phyloP scores from a whole-genome alignment of 2,329 filamentous ascomycete species.

The Cercospora zeae-maydis region DNA sequence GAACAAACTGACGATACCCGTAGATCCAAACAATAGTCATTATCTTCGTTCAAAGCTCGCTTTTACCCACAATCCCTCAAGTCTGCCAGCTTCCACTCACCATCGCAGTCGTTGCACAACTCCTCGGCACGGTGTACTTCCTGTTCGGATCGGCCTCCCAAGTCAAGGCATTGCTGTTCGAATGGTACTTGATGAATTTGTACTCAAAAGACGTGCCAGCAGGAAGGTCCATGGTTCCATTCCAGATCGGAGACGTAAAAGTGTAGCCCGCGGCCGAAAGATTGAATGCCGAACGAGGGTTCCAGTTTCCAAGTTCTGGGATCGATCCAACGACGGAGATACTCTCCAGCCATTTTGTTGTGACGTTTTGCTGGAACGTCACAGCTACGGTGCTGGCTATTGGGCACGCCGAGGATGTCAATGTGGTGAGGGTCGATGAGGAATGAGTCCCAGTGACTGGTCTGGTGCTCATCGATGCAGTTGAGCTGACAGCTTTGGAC shows the following conservation, averaged over 20 bases:
- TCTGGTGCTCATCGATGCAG: slow-evolving; percentile 18
- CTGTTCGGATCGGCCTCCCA: slow-evolving; percentile 62
- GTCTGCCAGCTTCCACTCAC: slow-evolving; percentile 40
- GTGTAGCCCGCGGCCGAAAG: slow-evolving; percentile 60
- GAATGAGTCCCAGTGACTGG: slow-evolving; percentile 28
- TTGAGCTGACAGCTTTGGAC: neutral
- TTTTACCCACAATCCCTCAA: neutral
- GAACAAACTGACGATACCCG: neutral
- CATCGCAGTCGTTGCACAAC: slow-evolving; percentile 37
- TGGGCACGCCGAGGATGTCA: slow-evolving; percentile 12
- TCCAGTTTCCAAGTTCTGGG: slow-evolving; percentile 59
- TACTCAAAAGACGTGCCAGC: slow-evolving; percentile 52
- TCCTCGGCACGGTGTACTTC: slow-evolving; percentile 40
- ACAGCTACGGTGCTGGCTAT: slow-evolving; percentile 50
- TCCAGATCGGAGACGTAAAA: slow-evolving; percentile 59
- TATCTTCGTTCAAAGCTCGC: neutral
- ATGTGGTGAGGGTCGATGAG: slow-evolving; percentile 31
- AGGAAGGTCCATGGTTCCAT: slow-evolving; percentile 51
- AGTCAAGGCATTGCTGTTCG: slow-evolving; percentile 48
- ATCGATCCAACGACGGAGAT: slow-evolving; percentile 63
- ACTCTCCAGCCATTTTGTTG: slow-evolving; percentile 59
- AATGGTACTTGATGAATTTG: slow-evolving; percentile 63
- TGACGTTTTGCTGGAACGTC: slow-evolving; percentile 58
- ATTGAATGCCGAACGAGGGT: slow-evolving; percentile 49
- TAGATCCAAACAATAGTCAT: neutral